phyloP scores from a whole-genome alignment of 148 eudicot genomes.

The Euryodendron excelsum region DNA sequence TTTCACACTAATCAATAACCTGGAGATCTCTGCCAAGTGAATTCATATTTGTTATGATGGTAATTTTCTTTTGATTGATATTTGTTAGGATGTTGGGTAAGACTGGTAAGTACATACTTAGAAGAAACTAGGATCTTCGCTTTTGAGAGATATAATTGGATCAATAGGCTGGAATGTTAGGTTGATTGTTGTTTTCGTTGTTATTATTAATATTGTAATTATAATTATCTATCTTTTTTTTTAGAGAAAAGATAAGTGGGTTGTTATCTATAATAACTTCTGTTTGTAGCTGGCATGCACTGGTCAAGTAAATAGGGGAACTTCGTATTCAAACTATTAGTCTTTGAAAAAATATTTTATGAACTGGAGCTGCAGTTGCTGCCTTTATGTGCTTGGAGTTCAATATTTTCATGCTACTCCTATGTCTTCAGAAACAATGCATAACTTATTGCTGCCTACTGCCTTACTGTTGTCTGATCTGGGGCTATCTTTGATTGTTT shows the following conservation, averaged over 20 bases:
- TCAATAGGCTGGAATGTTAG: not conserved
- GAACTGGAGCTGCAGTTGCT: not conserved
- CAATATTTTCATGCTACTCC: not conserved
- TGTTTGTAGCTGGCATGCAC: not conserved
- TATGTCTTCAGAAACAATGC: not conserved
- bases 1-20: not conserved
- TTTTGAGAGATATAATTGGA: not conserved
- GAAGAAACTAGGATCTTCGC: not conserved
- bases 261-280: not conserved
- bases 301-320: not conserved
- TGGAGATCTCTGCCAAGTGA: no score
- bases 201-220: not conserved
- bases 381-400: not conserved
- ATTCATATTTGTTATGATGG: not conserved
- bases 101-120: not conserved
- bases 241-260: not conserved
- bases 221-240: not conserved
- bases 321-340: not conserved
- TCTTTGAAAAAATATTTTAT: not conserved
- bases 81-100: not conserved
- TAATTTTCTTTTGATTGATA: not conserved
- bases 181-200: not conserved
- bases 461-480: not conserved
- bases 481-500: not conserved
- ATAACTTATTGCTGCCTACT: not conserved